Conservation (phyloP, 768 basidiomycete species). For the Hortiboletus campestris region DNA sequence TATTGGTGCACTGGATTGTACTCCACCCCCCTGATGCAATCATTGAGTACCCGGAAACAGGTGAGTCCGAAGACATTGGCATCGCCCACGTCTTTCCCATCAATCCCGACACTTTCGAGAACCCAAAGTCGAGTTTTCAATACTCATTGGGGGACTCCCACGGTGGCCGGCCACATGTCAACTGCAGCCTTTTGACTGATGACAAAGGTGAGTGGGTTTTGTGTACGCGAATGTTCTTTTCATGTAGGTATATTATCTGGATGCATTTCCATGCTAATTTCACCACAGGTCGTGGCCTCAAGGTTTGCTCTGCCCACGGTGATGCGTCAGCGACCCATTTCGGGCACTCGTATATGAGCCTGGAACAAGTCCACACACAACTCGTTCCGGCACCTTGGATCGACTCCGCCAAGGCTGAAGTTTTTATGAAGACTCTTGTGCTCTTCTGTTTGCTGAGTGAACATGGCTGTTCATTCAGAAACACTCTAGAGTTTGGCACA, state of each 20-base stretch:
- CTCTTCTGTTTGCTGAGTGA: slow-evolving; percentile 2
- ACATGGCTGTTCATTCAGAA: slow-evolving; percentile 1
- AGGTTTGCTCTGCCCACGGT: neutral
- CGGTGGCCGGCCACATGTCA: neutral
- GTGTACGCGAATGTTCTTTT: neutral
- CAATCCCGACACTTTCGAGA: neutral
- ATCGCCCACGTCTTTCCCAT: neutral
- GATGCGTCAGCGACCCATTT: too few species aligned
- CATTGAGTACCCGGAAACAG: neutral
- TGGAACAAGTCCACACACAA: neutral
- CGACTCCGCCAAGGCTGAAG: neutral
- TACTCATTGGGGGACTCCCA: neutral
- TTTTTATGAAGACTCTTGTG: slow-evolving; percentile 4
- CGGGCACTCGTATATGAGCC: neutral
- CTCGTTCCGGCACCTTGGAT: neutral
- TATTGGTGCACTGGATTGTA: neutral
- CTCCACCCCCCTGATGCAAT: neutral
- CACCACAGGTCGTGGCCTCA: neutral
- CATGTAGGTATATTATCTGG: neutral
- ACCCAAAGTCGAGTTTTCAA: neutral
- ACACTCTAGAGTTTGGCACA: neutral
- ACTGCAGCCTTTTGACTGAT: neutral
- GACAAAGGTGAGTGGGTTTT: neutral
- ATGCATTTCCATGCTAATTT: neutral
- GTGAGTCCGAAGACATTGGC: neutral